These are phyloP conservation scores for Coprinellus aureogranulatus DNA, from an alignment of 768 basidiomycete species.

Conservation along the genomic window DNA sequence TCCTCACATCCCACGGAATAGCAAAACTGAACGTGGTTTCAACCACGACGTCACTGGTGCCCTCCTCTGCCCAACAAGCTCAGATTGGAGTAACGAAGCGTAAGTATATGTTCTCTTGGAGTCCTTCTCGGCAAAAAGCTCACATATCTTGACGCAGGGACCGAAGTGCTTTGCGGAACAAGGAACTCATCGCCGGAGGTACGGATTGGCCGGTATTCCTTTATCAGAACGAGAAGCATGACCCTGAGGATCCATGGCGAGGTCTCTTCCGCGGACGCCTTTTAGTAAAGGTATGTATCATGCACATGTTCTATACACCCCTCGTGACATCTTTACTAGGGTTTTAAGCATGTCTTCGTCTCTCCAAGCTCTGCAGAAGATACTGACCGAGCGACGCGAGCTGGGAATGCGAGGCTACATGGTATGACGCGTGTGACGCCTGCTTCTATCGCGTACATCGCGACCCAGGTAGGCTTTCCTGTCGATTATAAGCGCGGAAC, in stretches of 20 bases:
- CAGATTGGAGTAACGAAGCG: background rate
- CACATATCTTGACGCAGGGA: background rate
- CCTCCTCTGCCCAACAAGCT: background rate
- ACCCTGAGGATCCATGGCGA: background rate
- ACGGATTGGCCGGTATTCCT: background rate
- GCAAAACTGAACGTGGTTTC: background rate
- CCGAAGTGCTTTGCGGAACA: background rate
- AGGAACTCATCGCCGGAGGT: background rate
- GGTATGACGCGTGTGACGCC: background rate
- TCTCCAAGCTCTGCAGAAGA: background rate
- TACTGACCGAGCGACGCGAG: background rate
- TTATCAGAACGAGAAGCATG: background rate
- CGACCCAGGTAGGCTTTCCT: background rate
- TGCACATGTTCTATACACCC: background rate
- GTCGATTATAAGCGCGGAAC: background rate
- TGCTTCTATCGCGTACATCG: background rate
- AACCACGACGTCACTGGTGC: background rate
- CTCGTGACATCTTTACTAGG: background rate
- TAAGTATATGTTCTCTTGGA: background rate
- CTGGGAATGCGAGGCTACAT: background rate
- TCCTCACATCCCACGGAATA: background rate
- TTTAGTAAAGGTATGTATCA: background rate
- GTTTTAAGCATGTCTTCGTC: background rate
- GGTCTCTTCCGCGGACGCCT: background rate
- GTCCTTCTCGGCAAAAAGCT: background rate